Conservation (phyloP, 352 stramenopile species). For the Phytophthora chlamydospora region DNA sequence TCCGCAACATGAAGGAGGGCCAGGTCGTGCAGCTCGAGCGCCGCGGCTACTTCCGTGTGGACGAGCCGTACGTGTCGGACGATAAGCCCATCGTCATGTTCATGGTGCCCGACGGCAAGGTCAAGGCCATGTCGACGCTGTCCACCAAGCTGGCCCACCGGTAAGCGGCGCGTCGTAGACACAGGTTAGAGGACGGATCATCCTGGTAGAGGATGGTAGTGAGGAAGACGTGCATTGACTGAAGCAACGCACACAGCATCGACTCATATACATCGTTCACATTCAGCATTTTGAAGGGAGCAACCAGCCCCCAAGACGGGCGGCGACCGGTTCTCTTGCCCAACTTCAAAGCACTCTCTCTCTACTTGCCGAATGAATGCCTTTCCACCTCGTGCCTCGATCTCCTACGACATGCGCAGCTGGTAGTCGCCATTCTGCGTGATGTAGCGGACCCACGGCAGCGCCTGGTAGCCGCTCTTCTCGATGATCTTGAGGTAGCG, state of each 20-base stretch:
- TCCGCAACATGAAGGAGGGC: slow-evolving; percentile 94
- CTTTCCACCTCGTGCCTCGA: slow-evolving; percentile 7
- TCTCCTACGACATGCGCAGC: slow-evolving; percentile 96
- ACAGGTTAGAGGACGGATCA: slow-evolving; percentile 9
- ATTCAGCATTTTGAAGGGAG: slow-evolving; percentile 36
- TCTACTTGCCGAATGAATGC: slow-evolving; percentile 38
- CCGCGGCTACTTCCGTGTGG: slow-evolving; percentile 97
- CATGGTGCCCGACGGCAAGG: slow-evolving; percentile 99
- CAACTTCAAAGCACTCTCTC: too few species aligned
- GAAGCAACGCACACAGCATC: slow-evolving; percentile 23
- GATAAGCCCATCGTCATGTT: slow-evolving; percentile 96
- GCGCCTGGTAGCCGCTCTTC: slow-evolving; percentile 98
- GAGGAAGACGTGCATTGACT: slow-evolving; percentile 4
- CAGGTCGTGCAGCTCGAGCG: slow-evolving; percentile 99
- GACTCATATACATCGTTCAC: slow-evolving; percentile 42
- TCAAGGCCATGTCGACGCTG: slow-evolving; percentile 87
- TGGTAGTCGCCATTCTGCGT: slow-evolving; percentile 99
- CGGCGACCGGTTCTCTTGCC: too few species aligned
- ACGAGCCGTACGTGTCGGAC: slow-evolving; percentile 78
- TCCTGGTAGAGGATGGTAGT: slow-evolving; percentile 17
- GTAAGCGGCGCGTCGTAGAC: slow-evolving; percentile 35
- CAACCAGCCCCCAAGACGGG: slow-evolving; percentile 22
- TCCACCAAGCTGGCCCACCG: slow-evolving; percentile 87
- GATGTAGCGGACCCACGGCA: slow-evolving; percentile 99
- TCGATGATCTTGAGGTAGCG: slow-evolving; percentile 99